Evolutionary conservation across 441 rosid species (phyloP).

Genomic region (Bruguiera hainesii): DNA sequence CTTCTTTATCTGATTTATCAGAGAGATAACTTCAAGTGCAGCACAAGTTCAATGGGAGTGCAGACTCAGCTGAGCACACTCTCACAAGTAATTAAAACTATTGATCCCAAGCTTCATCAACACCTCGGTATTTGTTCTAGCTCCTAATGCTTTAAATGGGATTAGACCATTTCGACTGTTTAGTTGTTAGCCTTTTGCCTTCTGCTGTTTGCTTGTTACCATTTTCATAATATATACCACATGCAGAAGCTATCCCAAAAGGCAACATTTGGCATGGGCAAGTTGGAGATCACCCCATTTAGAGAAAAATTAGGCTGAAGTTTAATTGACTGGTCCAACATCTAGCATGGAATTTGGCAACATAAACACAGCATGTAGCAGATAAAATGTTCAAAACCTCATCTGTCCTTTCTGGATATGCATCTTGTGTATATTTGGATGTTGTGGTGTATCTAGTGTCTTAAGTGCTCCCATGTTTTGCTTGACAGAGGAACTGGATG

Average conservation of each 20-base stretch:
- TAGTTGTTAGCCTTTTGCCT: conserved; percentile 2
- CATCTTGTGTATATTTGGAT: too few relatives aligned
- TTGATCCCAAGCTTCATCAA: conserved; percentile 92
- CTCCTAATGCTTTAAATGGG: conserved; percentile 13
- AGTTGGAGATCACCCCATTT: not conserved
- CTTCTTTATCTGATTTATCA: conserved; percentile 32
- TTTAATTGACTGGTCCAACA: not conserved
- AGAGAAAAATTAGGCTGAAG: not conserved
- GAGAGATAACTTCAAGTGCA: conserved; percentile 89
- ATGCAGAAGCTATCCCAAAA: conserved; percentile 6
- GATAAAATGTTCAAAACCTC: not conserved
- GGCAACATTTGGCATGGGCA: not conserved
- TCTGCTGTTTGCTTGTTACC: conserved; percentile 6
- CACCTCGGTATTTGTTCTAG: conserved; percentile 63
- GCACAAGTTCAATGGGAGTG: conserved; percentile 73
- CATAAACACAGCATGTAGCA: not conserved
- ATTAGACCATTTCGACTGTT: conserved; percentile 1
- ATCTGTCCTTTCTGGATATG: not conserved
- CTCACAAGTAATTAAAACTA: conserved; percentile 74
- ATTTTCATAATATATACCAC: not conserved
- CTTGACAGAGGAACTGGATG: conserved; percentile 81
- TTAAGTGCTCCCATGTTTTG: not conserved
- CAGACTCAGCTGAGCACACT: conserved; percentile 80
- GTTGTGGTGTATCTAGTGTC: too few relatives aligned
- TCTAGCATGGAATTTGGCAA: too few relatives aligned